Percentiles rank a stretch among this genome's conserved stretches.
Conservation (phyloP, 306 rosid genomes). For the Betula pendula region DNA sequence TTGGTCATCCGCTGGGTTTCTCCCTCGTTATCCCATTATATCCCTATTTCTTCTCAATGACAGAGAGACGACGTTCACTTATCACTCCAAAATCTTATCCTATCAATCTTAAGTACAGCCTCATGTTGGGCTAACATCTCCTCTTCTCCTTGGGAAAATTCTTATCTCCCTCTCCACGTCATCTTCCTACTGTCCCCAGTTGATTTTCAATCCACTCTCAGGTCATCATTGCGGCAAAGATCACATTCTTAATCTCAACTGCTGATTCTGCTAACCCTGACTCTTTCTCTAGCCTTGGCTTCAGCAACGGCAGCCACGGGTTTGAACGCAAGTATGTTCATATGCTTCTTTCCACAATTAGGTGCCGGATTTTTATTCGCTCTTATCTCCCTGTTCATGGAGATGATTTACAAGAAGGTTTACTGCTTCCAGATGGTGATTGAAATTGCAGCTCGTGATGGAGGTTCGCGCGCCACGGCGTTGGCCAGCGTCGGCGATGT, state of each 20-base stretch:
- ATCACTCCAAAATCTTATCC: slow-evolving; percentile 32
- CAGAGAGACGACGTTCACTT: slow-evolving; percentile 44
- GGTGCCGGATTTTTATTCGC: slow-evolving; percentile 69
- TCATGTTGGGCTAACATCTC: slow-evolving; percentile 66
- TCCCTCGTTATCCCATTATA: slow-evolving; percentile 43
- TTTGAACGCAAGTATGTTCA: slow-evolving; percentile 34
- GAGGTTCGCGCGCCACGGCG: slow-evolving; percentile 57
- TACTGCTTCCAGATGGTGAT: slow-evolving; percentile 68
- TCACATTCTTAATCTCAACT: slow-evolving; percentile 68
- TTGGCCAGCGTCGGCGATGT: slow-evolving; percentile 49
- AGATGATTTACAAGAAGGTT: slow-evolving; percentile 48
- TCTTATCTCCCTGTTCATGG: slow-evolving; percentile 65
- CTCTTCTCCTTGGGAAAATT: slow-evolving; percentile 55
- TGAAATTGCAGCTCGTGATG: slow-evolving; percentile 75
- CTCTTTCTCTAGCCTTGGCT: slow-evolving; percentile 57
- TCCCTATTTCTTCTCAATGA: slow-evolving; percentile 34
- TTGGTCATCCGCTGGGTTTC: slow-evolving; percentile 65
- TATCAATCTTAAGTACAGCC: slow-evolving; percentile 45
- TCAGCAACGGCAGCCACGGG: slow-evolving; percentile 36
- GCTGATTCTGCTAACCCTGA: slow-evolving; percentile 54
- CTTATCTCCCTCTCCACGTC: slow-evolving; percentile 79
- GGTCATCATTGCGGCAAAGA: slow-evolving; percentile 54
- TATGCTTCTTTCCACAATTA: slow-evolving; percentile 61
- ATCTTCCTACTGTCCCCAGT: slow-evolving; percentile 59
- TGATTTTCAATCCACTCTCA: slow-evolving; percentile 68